A percentile compares a stretch with the other conserved stretches of the same genome.
phyloP scores from a whole-genome alignment of 495 filamentous ascomycete species.

The Amniculicola lignicola region DNA sequence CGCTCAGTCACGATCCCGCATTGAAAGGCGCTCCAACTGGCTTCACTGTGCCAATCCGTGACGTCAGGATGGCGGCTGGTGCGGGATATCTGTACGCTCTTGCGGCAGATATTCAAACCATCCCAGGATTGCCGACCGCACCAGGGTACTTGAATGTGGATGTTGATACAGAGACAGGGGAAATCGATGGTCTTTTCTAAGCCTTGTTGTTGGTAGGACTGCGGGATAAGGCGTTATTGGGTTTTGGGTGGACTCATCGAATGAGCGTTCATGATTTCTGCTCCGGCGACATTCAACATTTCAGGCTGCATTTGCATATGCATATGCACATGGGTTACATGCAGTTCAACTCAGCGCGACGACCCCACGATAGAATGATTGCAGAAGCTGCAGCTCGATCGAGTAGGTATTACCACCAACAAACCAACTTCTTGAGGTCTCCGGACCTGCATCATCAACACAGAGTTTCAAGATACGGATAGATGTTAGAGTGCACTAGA shows the following conservation, averaged over 20 bases:
- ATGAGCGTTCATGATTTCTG: background rate
- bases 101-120: slow-evolving; percentile 97
- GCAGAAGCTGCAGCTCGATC: too few species aligned
- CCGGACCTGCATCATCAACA: too few species aligned
- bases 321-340: slow-evolving; percentile 6
- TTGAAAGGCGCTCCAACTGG: slow-evolving; percentile 96
- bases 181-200: slow-evolving; percentile 94
- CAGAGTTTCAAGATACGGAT: too few species aligned
- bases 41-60: slow-evolving; percentile 91
- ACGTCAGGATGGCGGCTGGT: slow-evolving; percentile 90
- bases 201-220: background rate
- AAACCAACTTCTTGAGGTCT: too few species aligned
- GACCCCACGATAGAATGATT: background rate
- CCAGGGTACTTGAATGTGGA: slow-evolving; percentile 97
- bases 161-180: slow-evolving; percentile 86
- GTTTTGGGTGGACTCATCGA: background rate
- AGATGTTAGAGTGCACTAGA: too few species aligned
- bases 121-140: slow-evolving; percentile 90
- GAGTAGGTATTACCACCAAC: too few species aligned
- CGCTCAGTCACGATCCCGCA: slow-evolving; percentile 85
- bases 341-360: background rate
- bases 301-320: too few species aligned
- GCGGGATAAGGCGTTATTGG: background rate
- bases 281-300: slow-evolving; percentile 19
- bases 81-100: slow-evolving; percentile 93